These are phyloP conservation scores for Lecanicillium sp. DNA, from an alignment of 2,329 filamentous ascomycete genomes.

Conservation along the genomic window DNA sequence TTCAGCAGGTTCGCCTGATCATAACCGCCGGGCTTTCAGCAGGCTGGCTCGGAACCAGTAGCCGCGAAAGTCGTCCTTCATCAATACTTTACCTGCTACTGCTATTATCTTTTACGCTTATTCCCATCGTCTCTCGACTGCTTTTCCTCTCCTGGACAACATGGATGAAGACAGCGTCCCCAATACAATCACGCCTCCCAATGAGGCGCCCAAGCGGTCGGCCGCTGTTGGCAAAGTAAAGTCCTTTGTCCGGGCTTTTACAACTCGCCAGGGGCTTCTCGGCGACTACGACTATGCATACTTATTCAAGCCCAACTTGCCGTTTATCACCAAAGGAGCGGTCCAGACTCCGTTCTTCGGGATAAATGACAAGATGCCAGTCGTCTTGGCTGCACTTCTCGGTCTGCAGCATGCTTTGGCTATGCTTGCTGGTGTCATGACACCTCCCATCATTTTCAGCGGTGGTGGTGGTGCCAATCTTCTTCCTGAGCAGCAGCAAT, in stretches of 20 bases:
- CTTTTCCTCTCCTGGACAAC: conserved; percentile 2
- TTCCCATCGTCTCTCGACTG: no score
- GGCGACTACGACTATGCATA: conserved; percentile 87
- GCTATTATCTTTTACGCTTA: no score
- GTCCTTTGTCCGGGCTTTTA: conserved; percentile 30
- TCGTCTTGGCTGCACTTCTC: conserved; percentile 56
- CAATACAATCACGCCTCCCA: conserved; percentile 35
- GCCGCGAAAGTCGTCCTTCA: no score
- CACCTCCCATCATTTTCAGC: conserved; percentile 67
- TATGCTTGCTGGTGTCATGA: conserved; percentile 70
- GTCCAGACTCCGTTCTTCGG: conserved; percentile 69
- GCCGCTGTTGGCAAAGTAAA: conserved; percentile 18
- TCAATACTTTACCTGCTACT: no score
- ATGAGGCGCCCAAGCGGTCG: conserved; percentile 19
- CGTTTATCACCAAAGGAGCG: conserved; percentile 55
- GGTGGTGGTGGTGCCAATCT: conserved; percentile 59
- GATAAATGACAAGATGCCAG: conserved; percentile 58
- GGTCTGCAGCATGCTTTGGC: conserved; percentile 66
- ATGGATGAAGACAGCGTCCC: conserved; percentile 52
- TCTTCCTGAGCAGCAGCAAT: conserved; percentile 52
- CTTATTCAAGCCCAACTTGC: conserved; percentile 73
- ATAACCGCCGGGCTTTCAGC: conserved; percentile 6
- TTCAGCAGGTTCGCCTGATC: conserved; percentile 12
- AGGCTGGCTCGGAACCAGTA: no score
- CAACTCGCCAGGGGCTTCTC: conserved; percentile 63